Percentiles rank a stretch among this genome's conserved stretches.
Evolutionary conservation across 2,329 filamentous ascomycete species (phyloP).

Genomic region (Alternaria alternata): DNA sequence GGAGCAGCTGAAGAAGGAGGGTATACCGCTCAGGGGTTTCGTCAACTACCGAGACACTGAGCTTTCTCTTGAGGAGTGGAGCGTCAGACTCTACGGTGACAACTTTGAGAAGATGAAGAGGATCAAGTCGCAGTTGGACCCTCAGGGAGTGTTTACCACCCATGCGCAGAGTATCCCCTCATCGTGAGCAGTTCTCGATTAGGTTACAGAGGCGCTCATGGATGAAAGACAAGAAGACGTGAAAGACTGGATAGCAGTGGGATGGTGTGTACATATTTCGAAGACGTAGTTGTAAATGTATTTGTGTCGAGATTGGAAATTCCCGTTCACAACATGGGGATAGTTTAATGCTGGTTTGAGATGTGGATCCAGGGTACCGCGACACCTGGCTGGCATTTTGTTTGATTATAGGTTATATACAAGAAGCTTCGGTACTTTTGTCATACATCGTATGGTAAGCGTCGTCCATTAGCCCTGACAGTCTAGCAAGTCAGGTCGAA

Average conservation of each 20-base stretch:
- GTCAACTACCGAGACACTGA: conserved; percentile 31
- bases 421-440: not conserved
- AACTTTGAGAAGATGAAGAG: conserved; percentile 28
- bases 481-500: conserved; percentile 62
- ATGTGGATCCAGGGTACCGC: not conserved
- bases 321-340: too few species aligned
- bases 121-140: conserved; percentile 25
- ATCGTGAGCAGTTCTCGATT: not conserved
- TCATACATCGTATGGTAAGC: rapidly evolving
- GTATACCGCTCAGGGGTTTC: conserved; percentile 24
- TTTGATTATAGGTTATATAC: not conserved
- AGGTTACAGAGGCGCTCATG: not conserved
- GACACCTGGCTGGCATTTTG: not conserved
- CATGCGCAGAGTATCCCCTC: conserved; percentile 13
- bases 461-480: not conserved
- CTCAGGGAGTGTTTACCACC: conserved; percentile 21
- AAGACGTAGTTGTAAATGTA: not conserved
- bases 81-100: conserved; percentile 24
- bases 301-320: not conserved
- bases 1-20: conserved; percentile 20
- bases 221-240: not conserved
- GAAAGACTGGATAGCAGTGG: not conserved
- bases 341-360: too few species aligned
- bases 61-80: conserved; percentile 24
- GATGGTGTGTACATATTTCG: not conserved